Evolutionary conservation across 352 stramenopile species (phyloP).

Genomic region (Phytophthora capsici): DNA sequence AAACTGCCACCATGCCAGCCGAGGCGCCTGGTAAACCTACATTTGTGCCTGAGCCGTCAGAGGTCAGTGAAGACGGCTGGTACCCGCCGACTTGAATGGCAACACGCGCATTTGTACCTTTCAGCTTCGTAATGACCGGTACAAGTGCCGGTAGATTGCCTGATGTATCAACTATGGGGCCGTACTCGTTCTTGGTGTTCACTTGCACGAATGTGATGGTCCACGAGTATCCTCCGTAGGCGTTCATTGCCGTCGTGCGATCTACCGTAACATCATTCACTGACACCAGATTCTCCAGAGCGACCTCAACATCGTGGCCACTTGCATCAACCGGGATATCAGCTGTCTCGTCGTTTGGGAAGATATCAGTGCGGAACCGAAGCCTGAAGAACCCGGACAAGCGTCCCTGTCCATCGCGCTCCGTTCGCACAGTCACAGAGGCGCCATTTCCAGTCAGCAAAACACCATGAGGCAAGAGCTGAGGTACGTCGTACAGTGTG

Average conservation of each 20-base stretch:
- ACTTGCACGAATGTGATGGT: conserved; percentile 83
- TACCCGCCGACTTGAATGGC: conserved; percentile 64
- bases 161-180: conserved; percentile 66
- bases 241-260: conserved; percentile 72
- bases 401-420: conserved; percentile 65
- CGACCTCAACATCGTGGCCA: conserved; percentile 57
- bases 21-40: conserved; percentile 62
- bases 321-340: conserved; percentile 70
- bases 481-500: conserved; percentile 63
- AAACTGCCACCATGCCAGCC: conserved; percentile 72
- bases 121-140: conserved; percentile 55
- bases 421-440: conserved; percentile 49
- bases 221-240: conserved; percentile 84
- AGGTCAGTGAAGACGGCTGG: conserved; percentile 31
- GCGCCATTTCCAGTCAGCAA: conserved; percentile 69
- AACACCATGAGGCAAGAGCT: conserved; percentile 57
- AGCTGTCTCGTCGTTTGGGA: conserved; percentile 74
- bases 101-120: conserved; percentile 67
- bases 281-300: conserved; percentile 74
- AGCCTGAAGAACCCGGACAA: conserved; percentile 77
- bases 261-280: conserved; percentile 70
- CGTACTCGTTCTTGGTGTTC: conserved; percentile 80
- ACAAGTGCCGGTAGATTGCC: conserved; percentile 73
- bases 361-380: conserved; percentile 72
- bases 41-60: conserved; percentile 42